Evolutionary conservation across 1,284 basidiomycete species (phyloP).

Genomic region (Ganoderma resinaceum): DNA sequence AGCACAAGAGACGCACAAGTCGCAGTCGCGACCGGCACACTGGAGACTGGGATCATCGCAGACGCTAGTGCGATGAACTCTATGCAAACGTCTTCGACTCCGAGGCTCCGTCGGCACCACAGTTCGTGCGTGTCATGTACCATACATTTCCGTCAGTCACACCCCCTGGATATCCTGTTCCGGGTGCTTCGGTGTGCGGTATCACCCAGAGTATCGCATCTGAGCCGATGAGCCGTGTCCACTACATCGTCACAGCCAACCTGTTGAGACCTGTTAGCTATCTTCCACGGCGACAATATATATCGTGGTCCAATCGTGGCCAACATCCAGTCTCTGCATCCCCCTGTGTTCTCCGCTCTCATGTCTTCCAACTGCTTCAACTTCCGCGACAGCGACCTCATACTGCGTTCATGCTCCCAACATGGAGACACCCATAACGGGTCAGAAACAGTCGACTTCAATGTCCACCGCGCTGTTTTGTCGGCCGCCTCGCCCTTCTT

Average conservation of each 20-base stretch:
- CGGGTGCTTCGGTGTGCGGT: slow-evolving; percentile 1
- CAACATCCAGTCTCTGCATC: not conserved
- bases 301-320: not conserved
- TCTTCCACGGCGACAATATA: not conserved
- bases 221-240: not conserved
- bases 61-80: slow-evolving; percentile 19
- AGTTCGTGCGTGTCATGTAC: slow-evolving; percentile 5
- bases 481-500: slow-evolving; percentile 72
- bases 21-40: slow-evolving; percentile 30
- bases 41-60: slow-evolving; percentile 29
- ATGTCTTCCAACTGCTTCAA: slow-evolving; percentile 45
- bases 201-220: not conserved
- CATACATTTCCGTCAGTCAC: not conserved
- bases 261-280: not conserved
- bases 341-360: not conserved
- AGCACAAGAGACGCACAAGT: slow-evolving; percentile 38
- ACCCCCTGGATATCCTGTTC: not conserved
- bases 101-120: not conserved
- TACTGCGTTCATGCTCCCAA: slow-evolving; percentile 52
- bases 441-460: slow-evolving; percentile 51
- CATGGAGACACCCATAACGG: slow-evolving; percentile 7
- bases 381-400: slow-evolving; percentile 58
- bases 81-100: not conserved
- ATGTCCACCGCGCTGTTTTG: slow-evolving; percentile 68
- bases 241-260: slow-evolving; percentile 6